These are phyloP conservation scores for Cladosporium phlei DNA, from an alignment of 2,329 filamentous ascomycete species.

Conservation along the genomic window DNA sequence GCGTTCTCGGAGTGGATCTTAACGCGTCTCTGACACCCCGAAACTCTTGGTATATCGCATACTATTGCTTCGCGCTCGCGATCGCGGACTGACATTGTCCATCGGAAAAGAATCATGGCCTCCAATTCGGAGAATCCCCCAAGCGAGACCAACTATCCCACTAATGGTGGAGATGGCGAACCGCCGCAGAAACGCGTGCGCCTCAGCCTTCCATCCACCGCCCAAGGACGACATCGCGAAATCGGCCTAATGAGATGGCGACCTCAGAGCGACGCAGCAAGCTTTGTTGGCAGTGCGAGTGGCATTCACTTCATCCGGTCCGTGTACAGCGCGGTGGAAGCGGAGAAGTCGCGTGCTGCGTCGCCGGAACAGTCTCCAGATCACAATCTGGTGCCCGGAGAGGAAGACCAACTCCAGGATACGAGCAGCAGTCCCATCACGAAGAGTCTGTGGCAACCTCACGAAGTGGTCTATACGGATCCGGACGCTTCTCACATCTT, in stretches of 20 bases:
- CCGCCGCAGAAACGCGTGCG: slow-evolving; percentile 11
- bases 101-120: slow-evolving; percentile 3
- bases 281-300: slow-evolving; percentile 55
- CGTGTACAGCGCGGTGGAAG: slow-evolving; percentile 47
- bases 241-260: slow-evolving; percentile 51
- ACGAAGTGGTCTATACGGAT: slow-evolving; percentile 30
- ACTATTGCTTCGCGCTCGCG: neutral
- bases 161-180: slow-evolving; percentile 2
- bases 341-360: slow-evolving; percentile 11
- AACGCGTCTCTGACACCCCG: slow-evolving; percentile 8
- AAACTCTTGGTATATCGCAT: slow-evolving; percentile 9
- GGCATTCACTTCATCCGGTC: slow-evolving; percentile 57
- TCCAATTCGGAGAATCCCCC: neutral
- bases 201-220: slow-evolving; percentile 8
- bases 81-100: slow-evolving; percentile 3
- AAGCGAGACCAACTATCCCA: slow-evolving; percentile 3
- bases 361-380: slow-evolving; percentile 13
- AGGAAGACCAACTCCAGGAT: slow-evolving; percentile 49
- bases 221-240: slow-evolving; percentile 31
- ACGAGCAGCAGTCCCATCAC: slow-evolving; percentile 19
- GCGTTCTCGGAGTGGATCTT: slow-evolving; percentile 7
- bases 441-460: slow-evolving; percentile 24
- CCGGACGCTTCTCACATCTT: slow-evolving; percentile 19
- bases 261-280: slow-evolving; percentile 44
- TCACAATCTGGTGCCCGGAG: slow-evolving; percentile 48